Conservation (phyloP, 345 rosid genomes). For the Aegle marmelos region DNA sequence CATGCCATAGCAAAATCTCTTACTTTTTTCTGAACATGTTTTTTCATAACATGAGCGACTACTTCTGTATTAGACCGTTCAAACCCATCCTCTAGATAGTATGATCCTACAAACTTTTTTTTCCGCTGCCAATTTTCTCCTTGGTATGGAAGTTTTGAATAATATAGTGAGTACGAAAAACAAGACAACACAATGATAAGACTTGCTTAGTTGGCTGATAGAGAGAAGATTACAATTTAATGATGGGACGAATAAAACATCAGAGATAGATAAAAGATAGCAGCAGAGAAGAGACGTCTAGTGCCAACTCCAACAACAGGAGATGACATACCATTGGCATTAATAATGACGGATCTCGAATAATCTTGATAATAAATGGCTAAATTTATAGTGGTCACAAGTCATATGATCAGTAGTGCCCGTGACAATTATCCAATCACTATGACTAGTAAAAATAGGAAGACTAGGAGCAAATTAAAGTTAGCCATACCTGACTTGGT, state of each 20-base stretch:
- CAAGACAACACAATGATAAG: background rate
- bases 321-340: background rate
- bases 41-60: background rate
- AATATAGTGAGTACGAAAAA: background rate
- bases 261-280: background rate
- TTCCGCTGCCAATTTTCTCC: background rate
- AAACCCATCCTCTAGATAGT: background rate
- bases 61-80: background rate
- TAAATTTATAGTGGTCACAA: background rate
- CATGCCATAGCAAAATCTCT: background rate
- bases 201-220: background rate
- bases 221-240: background rate
- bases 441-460: background rate
- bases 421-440: background rate
- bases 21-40: background rate
- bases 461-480: background rate
- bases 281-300: background rate
- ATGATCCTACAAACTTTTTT: background rate
- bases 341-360: background rate
- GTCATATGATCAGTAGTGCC: background rate
- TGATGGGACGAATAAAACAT: constrained; percentile 1
- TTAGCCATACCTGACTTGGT: background rate
- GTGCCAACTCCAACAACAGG: background rate
- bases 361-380: background rate
- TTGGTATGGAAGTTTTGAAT: constrained; percentile 3